Conservation (phyloP, 2,329 filamentous ascomycete genomes). For the Colletotrichum tabaci region DNA sequence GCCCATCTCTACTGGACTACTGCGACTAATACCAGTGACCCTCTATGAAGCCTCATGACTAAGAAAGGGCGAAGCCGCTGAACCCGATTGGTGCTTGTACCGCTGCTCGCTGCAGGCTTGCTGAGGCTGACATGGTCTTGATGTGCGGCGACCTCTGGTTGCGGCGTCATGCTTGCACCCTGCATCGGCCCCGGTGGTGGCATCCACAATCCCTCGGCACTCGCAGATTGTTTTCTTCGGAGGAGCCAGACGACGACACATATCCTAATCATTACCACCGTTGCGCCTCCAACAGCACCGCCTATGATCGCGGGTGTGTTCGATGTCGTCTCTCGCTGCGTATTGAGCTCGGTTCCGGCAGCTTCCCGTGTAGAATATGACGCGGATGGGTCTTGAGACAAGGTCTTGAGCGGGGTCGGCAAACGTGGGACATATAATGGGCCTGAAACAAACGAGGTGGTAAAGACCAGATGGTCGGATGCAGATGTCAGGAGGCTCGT, state of each 20-base stretch:
- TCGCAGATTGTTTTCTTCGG: background rate
- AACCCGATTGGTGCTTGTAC: background rate
- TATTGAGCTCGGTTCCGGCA: too few relatives aligned
- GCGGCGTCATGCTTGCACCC: too few relatives aligned
- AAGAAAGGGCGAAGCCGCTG: background rate
- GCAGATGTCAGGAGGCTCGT: too few relatives aligned
- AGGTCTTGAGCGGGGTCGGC: background rate
- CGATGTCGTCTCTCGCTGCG: too few relatives aligned
- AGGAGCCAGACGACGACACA: background rate
- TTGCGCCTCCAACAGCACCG: background rate
- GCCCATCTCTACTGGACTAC: background rate
- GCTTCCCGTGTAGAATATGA: too few relatives aligned
- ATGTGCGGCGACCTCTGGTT: background rate
- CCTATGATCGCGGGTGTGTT: background rate
- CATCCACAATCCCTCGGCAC: background rate
- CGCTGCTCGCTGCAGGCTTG: background rate
- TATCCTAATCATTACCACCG: background rate
- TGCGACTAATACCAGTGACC: background rate
- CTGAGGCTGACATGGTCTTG: background rate
- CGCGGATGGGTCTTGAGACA: background rate
- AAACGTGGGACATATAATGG: too few relatives aligned
- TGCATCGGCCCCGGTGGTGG: background rate
- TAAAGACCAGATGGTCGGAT: too few relatives aligned
- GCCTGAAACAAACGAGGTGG: too few relatives aligned
- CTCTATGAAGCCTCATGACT: background rate